Conservation (phyloP, 176 grass and related monocot species). For the Carex parvula region DNA sequence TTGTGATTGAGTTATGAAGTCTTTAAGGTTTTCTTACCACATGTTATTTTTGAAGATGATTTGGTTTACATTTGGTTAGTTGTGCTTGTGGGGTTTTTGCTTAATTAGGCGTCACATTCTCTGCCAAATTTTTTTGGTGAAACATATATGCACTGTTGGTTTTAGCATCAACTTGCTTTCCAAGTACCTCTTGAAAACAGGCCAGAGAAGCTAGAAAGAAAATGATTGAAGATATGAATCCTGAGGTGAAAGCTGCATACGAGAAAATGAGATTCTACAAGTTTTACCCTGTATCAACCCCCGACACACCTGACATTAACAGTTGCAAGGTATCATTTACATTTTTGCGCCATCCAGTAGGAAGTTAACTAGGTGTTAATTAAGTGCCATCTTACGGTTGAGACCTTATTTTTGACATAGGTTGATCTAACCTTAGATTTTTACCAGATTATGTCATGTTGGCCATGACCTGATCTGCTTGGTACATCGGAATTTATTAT, state of each 20-base stretch:
- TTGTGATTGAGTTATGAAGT: too few relatives aligned
- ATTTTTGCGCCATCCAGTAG: background rate
- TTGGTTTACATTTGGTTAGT: background rate
- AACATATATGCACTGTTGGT: background rate
- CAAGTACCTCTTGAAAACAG: conserved; percentile 23
- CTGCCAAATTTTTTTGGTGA: background rate
- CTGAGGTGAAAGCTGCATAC: conserved; percentile 53
- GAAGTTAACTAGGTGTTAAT: background rate
- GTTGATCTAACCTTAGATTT: background rate
- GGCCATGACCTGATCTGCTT: background rate
- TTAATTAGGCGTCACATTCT: background rate
- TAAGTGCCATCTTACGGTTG: background rate
- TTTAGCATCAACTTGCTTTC: background rate
- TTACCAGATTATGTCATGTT: too few relatives aligned
- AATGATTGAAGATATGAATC: conserved; percentile 74
- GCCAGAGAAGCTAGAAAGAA: conserved; percentile 70
- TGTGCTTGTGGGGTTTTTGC: background rate
- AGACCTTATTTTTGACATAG: background rate
- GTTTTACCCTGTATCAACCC: conserved; percentile 68
- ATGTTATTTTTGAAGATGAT: background rate
- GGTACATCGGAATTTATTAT: too few relatives aligned
- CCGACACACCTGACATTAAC: conserved; percentile 65
- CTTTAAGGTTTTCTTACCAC: background rate
- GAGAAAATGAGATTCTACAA: conserved; percentile 82
- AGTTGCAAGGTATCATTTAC: conserved; percentile 51